Evolutionary conservation across 2,329 filamentous ascomycete species (phyloP), one percentile per base, ranked within the genome.

Genomic region (Nannizziopsis barbatae): DNA sequence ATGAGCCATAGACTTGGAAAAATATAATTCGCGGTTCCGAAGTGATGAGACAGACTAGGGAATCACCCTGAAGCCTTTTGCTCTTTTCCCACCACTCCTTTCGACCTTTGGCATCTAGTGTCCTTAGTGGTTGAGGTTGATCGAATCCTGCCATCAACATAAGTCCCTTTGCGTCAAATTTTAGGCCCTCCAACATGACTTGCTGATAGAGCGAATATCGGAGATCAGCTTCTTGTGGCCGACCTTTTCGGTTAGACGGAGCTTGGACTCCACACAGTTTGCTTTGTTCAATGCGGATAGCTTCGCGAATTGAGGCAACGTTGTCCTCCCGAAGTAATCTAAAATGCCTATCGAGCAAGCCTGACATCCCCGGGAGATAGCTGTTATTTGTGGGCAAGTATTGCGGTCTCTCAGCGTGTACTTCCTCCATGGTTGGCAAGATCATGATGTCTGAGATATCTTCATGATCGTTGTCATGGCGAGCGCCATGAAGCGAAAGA

Each of bases 321-420:
- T 71, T 75, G 53, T 80, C 75, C 58, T 79, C 73, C 2, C 76
- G 67, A 1, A 79, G 57, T 1, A 79, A 67, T 12, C 76, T 69
- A 42, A 80, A 80, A 47, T 79, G 71, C 47, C 71, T 64, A 57
- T 79, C 76, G 0, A 80, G 57, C 1, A 75, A 66, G 1, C 75
- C 73, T 3, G 58, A 60, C 9, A 73, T 65, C 1, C 73, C 71
- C 2, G 58, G 54, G 12, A 68, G 57, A 53, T 75, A 69, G 49
- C 65, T 67, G 7, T 62, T 65, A 5, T 43, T 55, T 1, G 50
- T 14, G 0, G 63, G 63, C n/a, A 57, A 33, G 47, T 56, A 54
- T 14, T 57, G 53, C 2, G 52, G 38, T 14, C 52, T 53, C 5
- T 37, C 18, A 15, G 33, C 46, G n/a, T 18, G 17, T 17, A 77